Percentiles rank a stretch among this genome's conserved stretches.
Conservation (phyloP, 768 basidiomycete genomes). For the Tulasnella sp. region DNA sequence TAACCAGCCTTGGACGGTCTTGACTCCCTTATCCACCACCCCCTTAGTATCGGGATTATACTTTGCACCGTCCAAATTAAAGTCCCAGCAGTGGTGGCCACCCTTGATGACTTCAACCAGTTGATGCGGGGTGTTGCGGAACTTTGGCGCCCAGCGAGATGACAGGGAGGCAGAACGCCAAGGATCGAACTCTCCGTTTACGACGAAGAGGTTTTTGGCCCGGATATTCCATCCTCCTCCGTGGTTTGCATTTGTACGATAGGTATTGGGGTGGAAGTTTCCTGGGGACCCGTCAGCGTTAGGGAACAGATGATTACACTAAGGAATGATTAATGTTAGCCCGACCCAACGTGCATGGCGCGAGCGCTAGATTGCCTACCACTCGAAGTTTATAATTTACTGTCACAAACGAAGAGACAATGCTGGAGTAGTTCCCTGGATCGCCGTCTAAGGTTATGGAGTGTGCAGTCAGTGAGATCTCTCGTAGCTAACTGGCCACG, state of each 20-base stretch:
- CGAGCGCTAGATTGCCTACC: not conserved
- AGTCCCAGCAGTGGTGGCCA: slow-evolving; percentile 31
- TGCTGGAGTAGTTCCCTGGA: slow-evolving; percentile 24
- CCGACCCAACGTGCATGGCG: not conserved
- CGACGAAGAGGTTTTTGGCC: slow-evolving; percentile 17
- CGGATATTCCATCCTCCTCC: slow-evolving; percentile 32
- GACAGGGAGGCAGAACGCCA: slow-evolving; percentile 34
- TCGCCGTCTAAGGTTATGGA: slow-evolving; percentile 3
- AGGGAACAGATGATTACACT: slow-evolving; percentile 29
- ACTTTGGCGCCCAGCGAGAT: slow-evolving; percentile 17
- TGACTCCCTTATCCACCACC: not conserved
- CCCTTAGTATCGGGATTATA: not conserved
- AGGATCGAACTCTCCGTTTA: slow-evolving; percentile 34
- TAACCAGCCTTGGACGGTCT: not conserved
- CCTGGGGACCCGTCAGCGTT: slow-evolving; percentile 5
- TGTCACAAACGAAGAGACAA: slow-evolving; percentile 18
- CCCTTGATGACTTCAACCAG: slow-evolving; percentile 2
- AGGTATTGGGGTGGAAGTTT: not conserved
- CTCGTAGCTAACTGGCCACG: not conserved
- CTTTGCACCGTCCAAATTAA: not conserved
- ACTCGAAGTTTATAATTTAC: not conserved
- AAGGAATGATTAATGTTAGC: too few species aligned
- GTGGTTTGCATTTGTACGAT: not conserved
- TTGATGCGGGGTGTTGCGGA: not conserved
- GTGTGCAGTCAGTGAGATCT: not conserved